Evolutionary conservation across 2,329 filamentous ascomycete genomes (phyloP), one percentile per base, ranked within the genome.

Genomic region (Colletotrichum cordylinicola): DNA sequence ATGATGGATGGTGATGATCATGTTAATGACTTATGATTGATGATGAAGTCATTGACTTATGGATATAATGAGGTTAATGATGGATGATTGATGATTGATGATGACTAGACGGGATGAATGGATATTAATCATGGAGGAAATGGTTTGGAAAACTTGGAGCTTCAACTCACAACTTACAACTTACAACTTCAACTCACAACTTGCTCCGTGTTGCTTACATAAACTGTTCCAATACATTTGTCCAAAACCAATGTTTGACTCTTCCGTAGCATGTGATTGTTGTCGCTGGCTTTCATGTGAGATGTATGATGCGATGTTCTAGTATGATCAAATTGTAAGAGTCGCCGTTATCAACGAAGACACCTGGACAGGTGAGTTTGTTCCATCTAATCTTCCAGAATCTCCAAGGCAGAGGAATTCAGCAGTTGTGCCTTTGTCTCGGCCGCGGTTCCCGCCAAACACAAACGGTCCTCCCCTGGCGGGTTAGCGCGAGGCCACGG

Each of bases 301-400:
- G 3, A 52, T 13, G 4, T 21, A 6, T 21, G n/a, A 21, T 21
- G 21, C n/a, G 6, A 13, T 52, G 4, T 21, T 6, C n/a, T 2
- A 8, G 4, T 13, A 52, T 52, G n/a, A 13, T 21, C 0, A 2
- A 8, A 21, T 7, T 52, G 7, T 8, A 1, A 21, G 6, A 13
- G 18, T 21, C n/a, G 6, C n/a, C 10, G n/a, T 21, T n/a, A 52
- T 52, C n/a, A 52, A 13, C 43, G 43, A 2, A 52, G 43, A 2
- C n/a, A 21, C 43, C 1, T 1, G 13, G 0, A 21, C 43, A 21
- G 43, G n/a, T 10, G 12, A 21, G n/a, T 52, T n/a, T 52, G n/a
- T 52, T 0, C n/a, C 9, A 13, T 13, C 10, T 18, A 48, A 48
- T 18, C 43, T 10, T 33, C 31, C 31, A 9, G 8, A 33, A 9